Evolutionary conservation across 805 yeast species (phyloP).

Genomic region (Saccharomycopsis guyanensis): DNA sequence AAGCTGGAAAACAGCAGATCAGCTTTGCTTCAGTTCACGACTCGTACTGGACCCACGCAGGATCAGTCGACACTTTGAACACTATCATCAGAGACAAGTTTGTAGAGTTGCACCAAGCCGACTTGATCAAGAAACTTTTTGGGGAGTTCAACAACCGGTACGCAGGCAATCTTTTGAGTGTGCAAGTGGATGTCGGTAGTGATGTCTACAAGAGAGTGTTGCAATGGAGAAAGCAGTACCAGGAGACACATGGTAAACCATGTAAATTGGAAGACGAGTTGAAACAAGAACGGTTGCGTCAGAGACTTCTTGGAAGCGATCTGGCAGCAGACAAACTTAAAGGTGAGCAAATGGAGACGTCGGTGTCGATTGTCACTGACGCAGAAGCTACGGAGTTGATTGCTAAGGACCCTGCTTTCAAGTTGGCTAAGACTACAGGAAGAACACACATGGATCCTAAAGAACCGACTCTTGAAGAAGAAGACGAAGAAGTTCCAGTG

Average conservation of each 20-base stretch:
- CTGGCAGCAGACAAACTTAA: slow-evolving; percentile 40
- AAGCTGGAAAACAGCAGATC: slow-evolving; percentile 57
- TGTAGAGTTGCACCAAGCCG: slow-evolving; percentile 65
- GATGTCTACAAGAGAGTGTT: slow-evolving; percentile 44
- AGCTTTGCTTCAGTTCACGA: slow-evolving; percentile 94
- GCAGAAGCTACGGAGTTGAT: slow-evolving; percentile 28
- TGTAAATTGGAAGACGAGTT: slow-evolving; percentile 69
- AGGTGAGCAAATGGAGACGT: slow-evolving; percentile 57
- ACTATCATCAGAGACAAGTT: slow-evolving; percentile 65
- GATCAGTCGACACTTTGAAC: slow-evolving; percentile 70
- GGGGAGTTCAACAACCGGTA: slow-evolving; percentile 80
- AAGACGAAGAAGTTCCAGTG: slow-evolving; percentile 24
- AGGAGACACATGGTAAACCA: slow-evolving; percentile 42
- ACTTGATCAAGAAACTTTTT: slow-evolving; percentile 61
- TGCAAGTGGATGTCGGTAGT: slow-evolving; percentile 44
- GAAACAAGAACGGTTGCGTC: slow-evolving; percentile 58
- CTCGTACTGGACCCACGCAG: slow-evolving; percentile 97
- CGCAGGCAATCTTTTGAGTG: slow-evolving; percentile 55
- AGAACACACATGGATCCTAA: slow-evolving; percentile 5
- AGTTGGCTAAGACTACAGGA: slow-evolving; percentile 19
- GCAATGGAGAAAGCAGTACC: slow-evolving; percentile 41
- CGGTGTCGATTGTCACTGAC: slow-evolving; percentile 39
- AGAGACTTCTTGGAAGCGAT: slow-evolving; percentile 42
- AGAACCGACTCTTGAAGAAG: slow-evolving; percentile 18
- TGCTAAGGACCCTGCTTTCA: slow-evolving; percentile 24